Percentiles rank a stretch among this genome's conserved stretches.
Evolutionary conservation across 495 filamentous ascomycete species (phyloP).

Genomic region (Aspergillus sparsus): DNA sequence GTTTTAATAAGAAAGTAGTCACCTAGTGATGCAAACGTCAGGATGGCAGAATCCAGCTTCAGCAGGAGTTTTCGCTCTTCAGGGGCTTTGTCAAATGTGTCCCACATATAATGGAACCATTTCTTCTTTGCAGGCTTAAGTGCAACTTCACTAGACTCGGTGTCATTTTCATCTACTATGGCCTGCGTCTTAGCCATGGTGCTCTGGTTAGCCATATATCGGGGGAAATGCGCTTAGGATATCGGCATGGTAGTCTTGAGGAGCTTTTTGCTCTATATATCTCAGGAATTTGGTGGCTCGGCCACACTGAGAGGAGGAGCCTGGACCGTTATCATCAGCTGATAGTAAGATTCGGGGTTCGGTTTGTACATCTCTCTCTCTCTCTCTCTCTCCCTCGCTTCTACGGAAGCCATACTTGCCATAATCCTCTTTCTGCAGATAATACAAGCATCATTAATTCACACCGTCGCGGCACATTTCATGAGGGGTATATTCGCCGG

Average conservation of each 20-base stretch:
- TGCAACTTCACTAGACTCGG: constrained; percentile 18
- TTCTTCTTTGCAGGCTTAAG: constrained; percentile 32
- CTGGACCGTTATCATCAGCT: neutral
- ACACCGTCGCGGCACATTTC: neutral
- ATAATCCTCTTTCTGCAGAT: neutral
- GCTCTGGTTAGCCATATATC: neutral
- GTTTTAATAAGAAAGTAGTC: neutral
- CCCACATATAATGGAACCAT: constrained; percentile 57
- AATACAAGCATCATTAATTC: neutral
- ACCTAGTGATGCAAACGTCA: constrained; percentile 57
- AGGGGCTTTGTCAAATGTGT: constrained; percentile 61
- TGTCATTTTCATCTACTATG: constrained; percentile 20
- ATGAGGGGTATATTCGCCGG: too few species aligned
- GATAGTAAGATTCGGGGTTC: neutral
- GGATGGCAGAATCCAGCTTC: constrained; percentile 58
- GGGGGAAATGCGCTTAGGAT: too few species aligned
- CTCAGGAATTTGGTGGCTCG: too few species aligned
- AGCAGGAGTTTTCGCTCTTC: constrained; percentile 61
- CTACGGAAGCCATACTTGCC: neutral
- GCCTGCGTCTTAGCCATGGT: neutral
- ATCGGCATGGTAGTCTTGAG: too few species aligned
- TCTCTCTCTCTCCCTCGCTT: neutral
- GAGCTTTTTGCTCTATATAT: too few species aligned
- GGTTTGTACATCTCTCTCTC: neutral
- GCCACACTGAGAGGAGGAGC: too few species aligned